Evolutionary conservation across 805 yeast species (phyloP), one percentile per base, ranked within the genome.

Genomic region (Lipomyces oligophaga): DNA sequence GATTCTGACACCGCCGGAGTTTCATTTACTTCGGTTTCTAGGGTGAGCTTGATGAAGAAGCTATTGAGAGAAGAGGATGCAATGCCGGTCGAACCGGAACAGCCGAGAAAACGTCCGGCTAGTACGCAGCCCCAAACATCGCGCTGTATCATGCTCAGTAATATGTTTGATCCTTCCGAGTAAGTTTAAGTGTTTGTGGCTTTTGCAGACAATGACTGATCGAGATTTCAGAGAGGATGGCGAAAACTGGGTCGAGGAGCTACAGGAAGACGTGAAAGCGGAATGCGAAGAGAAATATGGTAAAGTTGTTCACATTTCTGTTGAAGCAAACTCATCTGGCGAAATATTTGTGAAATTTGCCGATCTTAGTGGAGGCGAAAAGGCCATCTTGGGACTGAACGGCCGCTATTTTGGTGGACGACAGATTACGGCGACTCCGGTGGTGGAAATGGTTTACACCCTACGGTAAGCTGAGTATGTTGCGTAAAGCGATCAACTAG

Each of bases 211-310:
- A 6, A 11, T 34, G 20, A 15, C 18, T 30, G 27, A 32, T 27
- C 25, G 26, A 15, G 4, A n/a, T 13, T 37, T 11, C 41, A 63
- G 65, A 47, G 69, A 65, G 56, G 42, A 59, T 5, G 68, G 65
- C 2, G 51, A 49, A 13, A 41, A 57, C 30, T 65, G 69, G 69
- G 54, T 57, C 11, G 41, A 58, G 39, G 69, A 65, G 38, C 59
- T 66, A 15, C 63, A 60, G 42, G 65, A 65, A 28, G 69, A 66
- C 49, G 67, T 67, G 26, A 51, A 52, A 27, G 56, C 51, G 10
- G 71, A 66, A 41, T 66, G 70, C 45, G 67, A 67, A 34, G 67
- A 63, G 16, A 58, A 59, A 41, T 66, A 65, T 41, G 70, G 70
- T 34, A 44, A 52, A 25, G 63, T 66, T 4, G 52, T 49, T 4